phyloP scores from a whole-genome alignment of 108 stramenopile genomes.

The Cylindrotheca closterium region DNA sequence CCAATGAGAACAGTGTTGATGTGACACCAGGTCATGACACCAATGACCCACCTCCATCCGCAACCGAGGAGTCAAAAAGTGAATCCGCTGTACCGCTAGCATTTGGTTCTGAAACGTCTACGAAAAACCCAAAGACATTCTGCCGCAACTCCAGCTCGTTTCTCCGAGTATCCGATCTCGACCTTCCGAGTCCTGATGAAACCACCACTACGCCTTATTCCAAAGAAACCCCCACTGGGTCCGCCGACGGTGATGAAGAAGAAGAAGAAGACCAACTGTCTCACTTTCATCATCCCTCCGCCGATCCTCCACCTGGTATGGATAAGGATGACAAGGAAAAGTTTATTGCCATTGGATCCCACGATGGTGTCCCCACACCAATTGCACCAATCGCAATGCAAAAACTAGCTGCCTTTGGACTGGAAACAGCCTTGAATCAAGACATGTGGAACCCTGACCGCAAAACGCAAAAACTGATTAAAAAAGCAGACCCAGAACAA shows the following conservation, averaged over 20 bases:
- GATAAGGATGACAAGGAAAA: slow-evolving; percentile 58
- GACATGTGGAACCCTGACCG: slow-evolving; percentile 58
- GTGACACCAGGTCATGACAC: too few relatives aligned
- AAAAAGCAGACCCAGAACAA: slow-evolving; percentile 2
- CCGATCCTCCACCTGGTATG: slow-evolving; percentile 62
- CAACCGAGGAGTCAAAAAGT: too few relatives aligned
- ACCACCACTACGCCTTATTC: too few relatives aligned
- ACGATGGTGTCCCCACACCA: slow-evolving; percentile 54
- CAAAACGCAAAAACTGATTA: slow-evolving; percentile 43
- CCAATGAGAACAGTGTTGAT: too few relatives aligned
- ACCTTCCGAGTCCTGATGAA: too few relatives aligned
- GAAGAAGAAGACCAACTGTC: slow-evolving; percentile 12
- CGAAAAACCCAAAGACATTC: too few relatives aligned
- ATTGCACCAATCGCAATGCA: slow-evolving; percentile 58
- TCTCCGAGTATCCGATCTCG: slow-evolving; percentile 39
- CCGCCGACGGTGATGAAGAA: neutral
- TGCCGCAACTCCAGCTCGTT: slow-evolving; percentile 27
- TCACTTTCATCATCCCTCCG: slow-evolving; percentile 48
- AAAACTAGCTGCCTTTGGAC: slow-evolving; percentile 48
- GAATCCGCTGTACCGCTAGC: too few relatives aligned
- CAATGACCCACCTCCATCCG: too few relatives aligned
- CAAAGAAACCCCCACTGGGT: neutral
- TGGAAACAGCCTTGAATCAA: slow-evolving; percentile 40
- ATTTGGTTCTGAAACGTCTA: too few relatives aligned
- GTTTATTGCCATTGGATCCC: slow-evolving; percentile 67